Evolutionary conservation across 345 rosid species (phyloP), one percentile per base, ranked within the genome.

Genomic region (Citrus glauca): DNA sequence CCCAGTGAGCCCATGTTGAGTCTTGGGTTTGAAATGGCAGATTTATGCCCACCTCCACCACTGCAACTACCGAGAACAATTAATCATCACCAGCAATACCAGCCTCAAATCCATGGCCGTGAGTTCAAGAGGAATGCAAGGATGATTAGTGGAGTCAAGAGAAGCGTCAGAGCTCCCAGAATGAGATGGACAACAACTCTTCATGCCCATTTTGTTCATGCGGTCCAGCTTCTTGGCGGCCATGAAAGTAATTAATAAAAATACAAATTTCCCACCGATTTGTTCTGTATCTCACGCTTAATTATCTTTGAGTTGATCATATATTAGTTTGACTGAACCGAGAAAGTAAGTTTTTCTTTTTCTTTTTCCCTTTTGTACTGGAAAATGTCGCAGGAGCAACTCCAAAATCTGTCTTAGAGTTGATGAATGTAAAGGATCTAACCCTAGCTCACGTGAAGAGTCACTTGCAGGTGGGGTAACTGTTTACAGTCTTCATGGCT

Each of bases 371-470:
- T 55, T 74, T 61, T 59, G 1, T n/a, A 38, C 50, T 28, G 62
- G 56, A 69, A 48, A 66, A 20, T 66, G 69, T 78, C 38, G 53
- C 85, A 95, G 99, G 99, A 84, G 99, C 99, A 66, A 95, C 99
- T 11, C 99, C 98, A 28, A 95, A 95, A 84, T 96, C 99, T 38
- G 99, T 96, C 7, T 83, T 96, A 82, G 98, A 96, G 92, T 78
- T 96, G 86, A 96, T 96, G 99, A 96, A 96, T 86, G 99, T 94
- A 80, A 96, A 94, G 79, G 99, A 96, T 94, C 90, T 96, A 88
- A 96, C 98, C 89, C 89, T 96, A 88, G 99, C 99, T 81, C 99
- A 96, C 81, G 99, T 96, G 88, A 96, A 96, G 92, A 94, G 98
- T 88, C 99, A 96, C 81, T 92, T 96, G 87, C 99, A 96, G 99